Evolutionary conservation across 495 filamentous ascomycete genomes (phyloP), one percentile per base, ranked within the genome.

Genomic region (Aspergillus biplanus): DNA sequence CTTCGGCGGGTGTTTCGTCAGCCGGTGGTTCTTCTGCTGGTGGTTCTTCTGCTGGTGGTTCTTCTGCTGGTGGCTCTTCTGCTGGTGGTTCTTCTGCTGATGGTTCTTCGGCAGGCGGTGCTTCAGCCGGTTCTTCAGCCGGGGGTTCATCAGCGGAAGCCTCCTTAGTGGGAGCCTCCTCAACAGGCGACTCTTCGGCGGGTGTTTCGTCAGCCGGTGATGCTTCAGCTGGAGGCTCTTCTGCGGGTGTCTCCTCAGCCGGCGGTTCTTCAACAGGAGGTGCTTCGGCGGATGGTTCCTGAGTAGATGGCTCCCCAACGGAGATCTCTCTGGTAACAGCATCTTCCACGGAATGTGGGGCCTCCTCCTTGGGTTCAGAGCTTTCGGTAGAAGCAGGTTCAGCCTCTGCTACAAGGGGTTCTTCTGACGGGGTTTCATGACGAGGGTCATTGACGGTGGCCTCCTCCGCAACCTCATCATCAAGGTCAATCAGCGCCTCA

Each of bases 381-480:
- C 55, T 13, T 33, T 66, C 69, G 59, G 67, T 61, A 2, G 33
- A 44, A 44, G 44, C 56, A 31, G 44, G 34, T 49, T 57, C 32
- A 11, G 58, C 4, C 31, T 60, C 58, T 60, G 33, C n/a, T 6
- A 27, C 32, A 12, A 52, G 27, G 13, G 59, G 31, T 35, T 50
- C 59, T 11, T 55, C 59, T 2, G 21, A 13, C 8, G 55, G 9
- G 32, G 55, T 13, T n/a, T 57, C 53, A 11, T 35, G 11, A 9
- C 11, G 21, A 18, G 47, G 18, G 27, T 63, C 61, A 8, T 62
- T 58, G 9, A 37, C 65, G n/a, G 54, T 52, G 34, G 64, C 48
- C 15, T 49, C 57, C 18, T 65, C 63, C 60, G 66, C 66, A 3
- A 49, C 59, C 47, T 59, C 57, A n/a, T 49, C 61, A n/a, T 69